Evolutionary conservation across 768 basidiomycete species (phyloP), one percentile per base, ranked within the genome.

Genomic region (Cyathus striatus): DNA sequence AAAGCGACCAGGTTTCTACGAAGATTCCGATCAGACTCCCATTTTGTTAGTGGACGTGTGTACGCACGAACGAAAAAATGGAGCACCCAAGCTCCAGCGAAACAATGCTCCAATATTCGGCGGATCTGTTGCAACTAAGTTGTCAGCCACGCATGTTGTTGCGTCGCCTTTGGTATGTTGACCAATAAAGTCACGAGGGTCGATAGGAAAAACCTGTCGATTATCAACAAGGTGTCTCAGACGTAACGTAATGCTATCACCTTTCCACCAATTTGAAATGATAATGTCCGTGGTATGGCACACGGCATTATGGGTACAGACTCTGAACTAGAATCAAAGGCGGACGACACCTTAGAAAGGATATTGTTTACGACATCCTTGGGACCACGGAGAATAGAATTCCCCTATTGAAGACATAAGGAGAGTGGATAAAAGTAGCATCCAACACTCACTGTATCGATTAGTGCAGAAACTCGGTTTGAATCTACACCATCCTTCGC

Each of bases 11-110:
- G 60, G 25, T 73, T 79, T 5, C 85, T 83, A 39, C 9, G 25
- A 44, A 43, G 30, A 14, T 22, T 23, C 14, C 14, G 10, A 3
- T 10, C 9, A 23, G 23, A 18, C 21, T 5, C n/a, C 14, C 5
- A 40, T 12, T 40, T 21, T 40, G 21, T 33, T 5, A 32, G 18
- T 4, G 22, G 6, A 4, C 16, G 21, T n/a, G 12, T 20, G 34
- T 5, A 71, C 83, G 40, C 49, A 85, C 85, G 81, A 79, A 56
- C 81, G 82, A 43, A 86, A 58, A 50, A 86, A 86, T 0, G 85
- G 83, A 50, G 75, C 77, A 2, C 85, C 85, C 18, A 87, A 66
- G 61, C 77, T 86, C 84, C 84, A 87, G 38, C 80, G 74, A 53
- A 78, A 86, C 23, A 81, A 50, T 9, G 73, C 62, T 3, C 75